These are phyloP conservation scores for Sporisorium reilianum DNA, from an alignment of 1,284 basidiomycete species.

Conservation along the genomic window DNA sequence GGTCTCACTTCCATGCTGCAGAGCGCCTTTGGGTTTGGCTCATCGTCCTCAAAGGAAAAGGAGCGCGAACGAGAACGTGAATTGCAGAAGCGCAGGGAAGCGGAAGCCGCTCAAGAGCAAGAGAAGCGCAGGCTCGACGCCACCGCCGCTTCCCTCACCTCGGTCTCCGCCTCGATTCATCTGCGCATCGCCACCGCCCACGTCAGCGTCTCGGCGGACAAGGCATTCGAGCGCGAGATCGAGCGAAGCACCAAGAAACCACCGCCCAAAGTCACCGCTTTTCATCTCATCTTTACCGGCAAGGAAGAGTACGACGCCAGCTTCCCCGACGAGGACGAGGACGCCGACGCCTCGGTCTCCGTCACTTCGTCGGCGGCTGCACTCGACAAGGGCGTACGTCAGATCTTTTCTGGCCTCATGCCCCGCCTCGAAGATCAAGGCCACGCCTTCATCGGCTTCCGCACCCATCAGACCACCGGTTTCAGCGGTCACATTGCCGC, in stretches of 20 bases:
- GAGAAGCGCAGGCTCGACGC: slow-evolving; percentile 24
- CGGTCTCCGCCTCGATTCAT: slow-evolving; percentile 75
- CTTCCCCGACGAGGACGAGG: slow-evolving; percentile 72
- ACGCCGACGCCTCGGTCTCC: slow-evolving; percentile 35
- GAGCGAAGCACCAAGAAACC: slow-evolving; percentile 95
- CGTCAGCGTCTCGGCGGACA: slow-evolving; percentile 79
- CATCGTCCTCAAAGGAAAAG: slow-evolving; percentile 48
- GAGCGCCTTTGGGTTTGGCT: slow-evolving; percentile 68
- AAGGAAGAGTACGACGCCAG: slow-evolving; percentile 85
- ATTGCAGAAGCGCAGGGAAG: slow-evolving; percentile 24
- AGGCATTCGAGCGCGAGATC: slow-evolving; percentile 82
- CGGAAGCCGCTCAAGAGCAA: slow-evolving; percentile 22
- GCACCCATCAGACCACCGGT: slow-evolving; percentile 89
- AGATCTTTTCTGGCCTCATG: slow-evolving; percentile 69
- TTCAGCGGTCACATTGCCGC: slow-evolving; percentile 91
- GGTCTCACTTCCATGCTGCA: slow-evolving; percentile 68
- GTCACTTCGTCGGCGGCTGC: slow-evolving; percentile 88
- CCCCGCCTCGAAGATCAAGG: slow-evolving; percentile 65
- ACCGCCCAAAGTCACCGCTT: slow-evolving; percentile 81
- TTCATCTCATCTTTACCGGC: slow-evolving; percentile 90
- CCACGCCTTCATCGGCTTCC: slow-evolving; percentile 70
- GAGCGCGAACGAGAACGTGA: slow-evolving; percentile 41
- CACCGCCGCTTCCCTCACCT: slow-evolving; percentile 43
- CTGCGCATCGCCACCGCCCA: slow-evolving; percentile 87
- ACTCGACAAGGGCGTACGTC: slow-evolving; percentile 50